Evolutionary conservation across 2,329 filamentous ascomycete genomes (phyloP).

Genomic region (Penicillium crustosum): DNA sequence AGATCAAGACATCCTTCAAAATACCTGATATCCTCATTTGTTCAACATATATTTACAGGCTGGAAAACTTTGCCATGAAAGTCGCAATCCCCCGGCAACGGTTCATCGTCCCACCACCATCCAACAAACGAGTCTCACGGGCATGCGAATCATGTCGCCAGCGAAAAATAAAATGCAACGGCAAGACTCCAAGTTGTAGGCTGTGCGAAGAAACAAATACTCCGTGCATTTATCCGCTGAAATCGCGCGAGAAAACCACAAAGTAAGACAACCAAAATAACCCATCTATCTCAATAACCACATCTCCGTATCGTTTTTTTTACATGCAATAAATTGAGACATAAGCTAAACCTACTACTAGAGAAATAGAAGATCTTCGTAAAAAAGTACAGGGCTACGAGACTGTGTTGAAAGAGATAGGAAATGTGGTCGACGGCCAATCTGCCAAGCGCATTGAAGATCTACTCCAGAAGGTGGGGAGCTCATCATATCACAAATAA

Average conservation of each 20-base stretch:
- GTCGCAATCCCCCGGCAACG: slow-evolving; percentile 35
- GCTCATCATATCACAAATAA: background rate
- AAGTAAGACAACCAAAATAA: slow-evolving; percentile 25
- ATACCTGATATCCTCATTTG: background rate
- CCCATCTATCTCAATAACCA: background rate
- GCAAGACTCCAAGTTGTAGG: slow-evolving; percentile 42
- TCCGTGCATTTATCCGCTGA: slow-evolving; percentile 41
- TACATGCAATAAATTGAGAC: background rate
- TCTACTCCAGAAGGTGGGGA: slow-evolving; percentile 5
- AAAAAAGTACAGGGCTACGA: slow-evolving; percentile 9
- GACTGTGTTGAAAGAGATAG: slow-evolving; percentile 7
- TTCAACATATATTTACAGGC: background rate
- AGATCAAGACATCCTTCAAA: background rate
- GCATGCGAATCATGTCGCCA: slow-evolving; percentile 46
- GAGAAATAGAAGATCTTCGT: slow-evolving; percentile 7
- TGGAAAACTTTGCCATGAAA: slow-evolving; percentile 16
- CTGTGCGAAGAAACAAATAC: slow-evolving; percentile 43
- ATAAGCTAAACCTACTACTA: background rate
- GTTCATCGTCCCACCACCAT: slow-evolving; percentile 14
- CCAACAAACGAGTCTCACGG: slow-evolving; percentile 34
- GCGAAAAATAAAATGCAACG: slow-evolving; percentile 48
- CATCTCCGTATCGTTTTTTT: background rate
- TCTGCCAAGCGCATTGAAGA: slow-evolving; percentile 3
- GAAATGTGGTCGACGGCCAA: background rate
- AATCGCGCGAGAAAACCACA: slow-evolving; percentile 40